Conservation (phyloP, 129 eudicot species). For the Cynara cardunculus region DNA sequence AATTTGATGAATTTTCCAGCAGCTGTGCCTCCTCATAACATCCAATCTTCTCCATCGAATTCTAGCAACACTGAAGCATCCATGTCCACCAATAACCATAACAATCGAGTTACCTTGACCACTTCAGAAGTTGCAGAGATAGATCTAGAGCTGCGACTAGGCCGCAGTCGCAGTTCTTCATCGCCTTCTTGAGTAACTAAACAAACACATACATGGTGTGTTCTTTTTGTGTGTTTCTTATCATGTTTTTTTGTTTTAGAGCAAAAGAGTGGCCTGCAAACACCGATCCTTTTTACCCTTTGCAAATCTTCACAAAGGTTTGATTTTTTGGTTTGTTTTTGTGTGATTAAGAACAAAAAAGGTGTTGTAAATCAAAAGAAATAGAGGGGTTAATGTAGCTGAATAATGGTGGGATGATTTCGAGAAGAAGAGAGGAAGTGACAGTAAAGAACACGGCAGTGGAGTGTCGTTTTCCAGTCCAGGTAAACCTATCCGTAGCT, state of each 20-base stretch:
- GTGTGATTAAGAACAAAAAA: neutral
- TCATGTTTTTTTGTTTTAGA: neutral
- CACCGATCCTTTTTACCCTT: neutral
- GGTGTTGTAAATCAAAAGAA: neutral
- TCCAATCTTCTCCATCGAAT: neutral
- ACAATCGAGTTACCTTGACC: neutral
- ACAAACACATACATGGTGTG: neutral
- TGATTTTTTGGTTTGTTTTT: neutral
- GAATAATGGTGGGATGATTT: constrained; percentile 1
- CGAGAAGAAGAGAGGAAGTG: neutral
- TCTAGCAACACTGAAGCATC: constrained; percentile 6
- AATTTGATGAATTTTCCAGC: neutral
- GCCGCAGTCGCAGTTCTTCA: constrained; percentile 15
- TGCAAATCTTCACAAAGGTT: neutral
- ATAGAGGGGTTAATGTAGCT: neutral
- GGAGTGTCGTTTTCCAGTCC: constrained; percentile 19
- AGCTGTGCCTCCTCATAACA: neutral
- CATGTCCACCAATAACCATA: neutral
- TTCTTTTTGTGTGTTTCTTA: neutral
- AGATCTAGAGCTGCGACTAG: constrained; percentile 20
- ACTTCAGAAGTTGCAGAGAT: constrained; percentile 11
- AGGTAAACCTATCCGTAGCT: constrained; percentile 11
- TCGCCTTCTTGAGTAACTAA: neutral
- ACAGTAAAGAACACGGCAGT: neutral
- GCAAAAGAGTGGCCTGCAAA: neutral